Base-by-base conservation (phyloP, 305 asterid genomes). In the Fraxinus dipetala region DNA sequence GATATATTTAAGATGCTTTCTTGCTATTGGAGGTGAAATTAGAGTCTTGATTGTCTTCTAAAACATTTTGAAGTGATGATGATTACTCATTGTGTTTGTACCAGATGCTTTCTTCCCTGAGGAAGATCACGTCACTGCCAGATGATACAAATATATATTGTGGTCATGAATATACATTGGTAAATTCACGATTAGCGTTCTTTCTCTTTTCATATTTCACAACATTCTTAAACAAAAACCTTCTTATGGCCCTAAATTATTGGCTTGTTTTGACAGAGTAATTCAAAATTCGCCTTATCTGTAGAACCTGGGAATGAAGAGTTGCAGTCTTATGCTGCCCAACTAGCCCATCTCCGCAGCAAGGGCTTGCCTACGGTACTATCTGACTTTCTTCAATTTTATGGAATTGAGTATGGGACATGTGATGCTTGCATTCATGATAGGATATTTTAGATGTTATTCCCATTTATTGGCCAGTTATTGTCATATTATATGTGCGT, bases 81-180 rank as follows among this genome's bases (percentile, higher is more conserved):
- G 78, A 38, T 80, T 38, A 36, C 61, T 80, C 56, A 38, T 13
- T 69, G 26, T 81, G 75, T 83, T 63, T 88, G 84, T 80, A 84
- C 77, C 90, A 96, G 99, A 94, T 96, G 98, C 86, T 90, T 79
- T 83, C 93, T 74, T 96, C 99, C 74, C 86, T 94, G 86, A 80
- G 83, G 85, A 96, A 94, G 90, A 91, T 94, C 65, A 83, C 78
- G 32, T 83, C 92, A 31, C 87, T 96, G 85, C 99, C 99, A 43
- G 97, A 93, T 80, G 96, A 90, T 79, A 96, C 98, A 70, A 87
- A 78, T 81, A 86, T 96, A 79, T 96, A 93, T 82, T 96, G 98
- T 14, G 98, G 99, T 80, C 99, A 96, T 34, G 99, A 96, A 77
- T 94, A 96, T 86, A 93, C 99, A 75, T 82, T 91, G 92, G 99